Conservation (phyloP, 108 stramenopile genomes). For the Conticribra guillardii region DNA sequence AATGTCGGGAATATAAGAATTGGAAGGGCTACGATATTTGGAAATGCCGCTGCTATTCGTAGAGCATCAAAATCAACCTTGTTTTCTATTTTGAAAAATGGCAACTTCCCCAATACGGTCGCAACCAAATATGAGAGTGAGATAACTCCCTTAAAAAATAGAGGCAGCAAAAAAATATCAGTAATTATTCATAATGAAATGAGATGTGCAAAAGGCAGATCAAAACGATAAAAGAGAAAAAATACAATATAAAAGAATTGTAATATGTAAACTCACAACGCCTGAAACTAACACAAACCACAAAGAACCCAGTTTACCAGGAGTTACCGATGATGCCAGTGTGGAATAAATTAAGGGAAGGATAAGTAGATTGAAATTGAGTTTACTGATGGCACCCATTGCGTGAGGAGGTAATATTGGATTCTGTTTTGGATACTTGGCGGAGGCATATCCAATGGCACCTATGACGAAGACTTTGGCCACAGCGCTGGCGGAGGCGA, state of each 20-base stretch:
- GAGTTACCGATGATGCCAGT: slow-evolving; percentile 57
- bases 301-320: slow-evolving; percentile 54
- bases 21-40: slow-evolving; percentile 77
- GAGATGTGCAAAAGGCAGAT: too few relatives aligned
- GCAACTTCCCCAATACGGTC: slow-evolving; percentile 48
- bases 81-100: slow-evolving; percentile 41
- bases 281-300: slow-evolving; percentile 71
- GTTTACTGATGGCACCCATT: slow-evolving; percentile 60
- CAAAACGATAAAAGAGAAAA: too few relatives aligned
- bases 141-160: too few relatives aligned
- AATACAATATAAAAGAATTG: too few relatives aligned
- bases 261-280: too few relatives aligned
- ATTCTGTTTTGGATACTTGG: slow-evolving; percentile 46
- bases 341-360: slow-evolving; percentile 68
- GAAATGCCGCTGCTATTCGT: slow-evolving; percentile 68
- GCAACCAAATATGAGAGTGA: slow-evolving; percentile 58
- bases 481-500: slow-evolving; percentile 65
- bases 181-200: too few relatives aligned
- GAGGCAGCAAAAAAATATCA: too few relatives aligned
- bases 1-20: slow-evolving; percentile 79
- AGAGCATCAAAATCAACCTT: slow-evolving; percentile 61
- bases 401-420: slow-evolving; percentile 58
- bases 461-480: slow-evolving; percentile 78
- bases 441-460: slow-evolving; percentile 58
- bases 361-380: slow-evolving; percentile 66